Evolutionary conservation across 2,329 filamentous ascomycete genomes (phyloP), one percentile per base, ranked within the genome.

Genomic region (Dichotomopilus funicola): DNA sequence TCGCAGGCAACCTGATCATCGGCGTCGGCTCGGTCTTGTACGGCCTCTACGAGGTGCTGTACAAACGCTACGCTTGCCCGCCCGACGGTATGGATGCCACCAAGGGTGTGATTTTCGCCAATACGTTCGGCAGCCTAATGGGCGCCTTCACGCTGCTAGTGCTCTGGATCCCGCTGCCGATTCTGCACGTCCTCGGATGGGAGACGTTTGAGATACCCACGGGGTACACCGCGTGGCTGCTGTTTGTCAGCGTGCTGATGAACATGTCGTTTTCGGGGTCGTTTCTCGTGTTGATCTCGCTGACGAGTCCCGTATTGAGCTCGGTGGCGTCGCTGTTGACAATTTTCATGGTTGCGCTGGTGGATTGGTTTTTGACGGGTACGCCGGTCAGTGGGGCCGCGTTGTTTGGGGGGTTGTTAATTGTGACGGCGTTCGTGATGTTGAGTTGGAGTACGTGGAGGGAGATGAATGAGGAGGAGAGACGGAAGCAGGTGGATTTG

Each of bases 31-130:
- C 88, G 62, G 85, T 99, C 6, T 79, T 99, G 13, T 99, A 99
- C 70, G 94, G 94, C 0, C 85, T 99, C 48, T 99, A 99, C 72
- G 94, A 99, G 71, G 94, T 99, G 5, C 72, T 99, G 41, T 99
- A 99, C 75, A 99, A 99, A 77, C 85, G 86, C 57, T 85, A 86
- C 57, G 92, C 92, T 11, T 99, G 94, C 68, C 94, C 94, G 9
- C 94, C 94, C 0, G 91, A 96, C 62, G 91, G 91, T 49, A 88
- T 86, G 53, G 86, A 82, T 44, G 83, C 94, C 0, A 83, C 81
- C n/a, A 84, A 91, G n/a, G 91, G 91, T 64, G 94, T 95, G 78
- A 85, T 97, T 58, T 97, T 99, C 64, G 91, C 94, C 65, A 97
- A 95, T 69, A 87, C 88, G 0, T 94, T 97, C 66, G 94, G 90